Percentiles rank a stretch among this genome's conserved stretches.
Evolutionary conservation across 2,329 filamentous ascomycete genomes (phyloP).

Genomic region (Penicillium sp.): DNA sequence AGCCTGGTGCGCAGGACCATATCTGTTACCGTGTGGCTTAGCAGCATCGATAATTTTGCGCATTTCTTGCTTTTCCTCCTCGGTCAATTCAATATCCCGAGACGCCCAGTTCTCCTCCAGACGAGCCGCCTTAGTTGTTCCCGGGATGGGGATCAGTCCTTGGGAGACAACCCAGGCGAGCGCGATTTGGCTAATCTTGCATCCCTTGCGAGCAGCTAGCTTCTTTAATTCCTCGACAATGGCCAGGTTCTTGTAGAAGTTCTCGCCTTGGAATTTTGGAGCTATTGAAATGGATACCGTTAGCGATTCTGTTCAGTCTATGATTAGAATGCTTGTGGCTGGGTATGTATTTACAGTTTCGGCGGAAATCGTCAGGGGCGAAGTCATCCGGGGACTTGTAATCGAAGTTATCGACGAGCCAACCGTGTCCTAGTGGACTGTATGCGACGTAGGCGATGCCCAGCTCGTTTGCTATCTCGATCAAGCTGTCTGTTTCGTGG

Average conservation of each 20-base stretch:
- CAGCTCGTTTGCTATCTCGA: constrained; percentile 44
- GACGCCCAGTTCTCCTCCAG: constrained; percentile 45
- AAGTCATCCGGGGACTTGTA: constrained; percentile 50
- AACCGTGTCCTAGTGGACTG: constrained; percentile 49
- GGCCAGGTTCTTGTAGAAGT: constrained; percentile 46
- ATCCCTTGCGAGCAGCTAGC: constrained; percentile 37
- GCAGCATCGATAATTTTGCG: constrained; percentile 38
- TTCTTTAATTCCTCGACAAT: constrained; percentile 46
- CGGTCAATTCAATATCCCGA: constrained; percentile 36
- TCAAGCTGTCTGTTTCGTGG: constrained; percentile 43
- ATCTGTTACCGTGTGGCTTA: constrained; percentile 41
- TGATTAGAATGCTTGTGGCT: background rate
- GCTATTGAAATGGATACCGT: constrained; percentile 5
- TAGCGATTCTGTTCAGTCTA: background rate
- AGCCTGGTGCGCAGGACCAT: constrained; percentile 24
- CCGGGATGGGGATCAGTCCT: constrained; percentile 48
- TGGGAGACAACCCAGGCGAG: constrained; percentile 44
- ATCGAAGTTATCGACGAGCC: constrained; percentile 47
- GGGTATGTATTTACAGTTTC: constrained; percentile 29
- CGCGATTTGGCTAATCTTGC: constrained; percentile 37
- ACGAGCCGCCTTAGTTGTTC: constrained; percentile 43
- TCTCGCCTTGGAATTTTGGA: constrained; percentile 43
- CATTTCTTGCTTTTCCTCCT: constrained; percentile 43
- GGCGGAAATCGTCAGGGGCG: constrained; percentile 42
- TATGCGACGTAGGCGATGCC: constrained; percentile 48